Base-by-base conservation (phyloP, 2,329 filamentous ascomycete genomes). In the Neonectria hederae region DNA sequence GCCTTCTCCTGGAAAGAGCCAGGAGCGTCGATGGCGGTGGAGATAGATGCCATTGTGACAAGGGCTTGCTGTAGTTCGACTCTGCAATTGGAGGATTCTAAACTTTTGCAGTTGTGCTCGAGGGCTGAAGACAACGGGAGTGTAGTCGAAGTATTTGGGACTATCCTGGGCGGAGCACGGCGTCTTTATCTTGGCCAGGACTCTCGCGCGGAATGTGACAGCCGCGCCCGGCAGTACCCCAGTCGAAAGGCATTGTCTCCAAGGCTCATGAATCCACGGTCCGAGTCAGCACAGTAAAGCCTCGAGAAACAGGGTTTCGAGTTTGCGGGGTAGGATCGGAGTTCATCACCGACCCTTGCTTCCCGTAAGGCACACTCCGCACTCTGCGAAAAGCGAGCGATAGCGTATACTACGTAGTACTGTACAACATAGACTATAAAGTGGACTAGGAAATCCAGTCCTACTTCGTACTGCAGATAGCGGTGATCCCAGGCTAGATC, bases 321-420 rank as follows among this genome's bases (percentile, higher is more conserved):
- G 32, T 54, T 24, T 42, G 51, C 51, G 51, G 51, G 51, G 51
- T 54, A 28, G 19, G 32, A 54, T 54, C 51, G 51, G 51, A 42
- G 32, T 40, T 13, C 32, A 24, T 54, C 32, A 54, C 51, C 51
- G 51, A 54, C 51, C 51, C 51, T 32, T 54, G 30, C 21, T 13
- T 13, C 8, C 10, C 26, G 53, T 51, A 0, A 61, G 46, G 46
- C 46, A 21, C 28, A 19, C 46, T 32, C 48, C 48, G 28, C n/a
- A 21, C 48, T 51, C 11, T 19, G 45, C 26, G 45, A 49, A n/a
- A 21, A 30, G 38, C n/a, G 38, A 40, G 38, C 7, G n/a, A 42
- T 42, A 42, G 38, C 38, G 9, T 11, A 38, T 38, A 17, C 35
- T 14, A 38, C 14, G 5, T n/a, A 9, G 35, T 38, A n/a, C n/a